These are phyloP conservation scores for Leccinum pachyderme DNA, from an alignment of 1,284 basidiomycete genomes.

Conservation along the genomic window DNA sequence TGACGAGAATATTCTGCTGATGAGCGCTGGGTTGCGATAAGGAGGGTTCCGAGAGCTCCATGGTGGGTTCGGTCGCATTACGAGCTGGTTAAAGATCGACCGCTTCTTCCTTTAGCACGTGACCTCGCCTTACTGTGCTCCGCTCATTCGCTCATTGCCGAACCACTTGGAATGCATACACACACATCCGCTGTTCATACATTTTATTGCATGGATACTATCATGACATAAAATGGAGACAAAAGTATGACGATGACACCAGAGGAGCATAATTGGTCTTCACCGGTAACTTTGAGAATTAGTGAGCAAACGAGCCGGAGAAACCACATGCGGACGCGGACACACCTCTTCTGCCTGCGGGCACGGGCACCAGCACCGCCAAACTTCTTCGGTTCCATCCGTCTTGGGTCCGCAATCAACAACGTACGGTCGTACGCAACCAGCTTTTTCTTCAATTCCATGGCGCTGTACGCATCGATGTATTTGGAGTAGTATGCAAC, in stretches of 20 bases:
- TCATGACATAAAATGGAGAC: slow-evolving; percentile 47
- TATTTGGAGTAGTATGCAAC: slow-evolving; percentile 99
- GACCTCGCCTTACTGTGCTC: slow-evolving; percentile 1
- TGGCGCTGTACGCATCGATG: slow-evolving; percentile 95
- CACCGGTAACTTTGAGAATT: slow-evolving; percentile 77
- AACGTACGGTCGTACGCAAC: slow-evolving; percentile 94
- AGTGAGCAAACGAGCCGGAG: slow-evolving; percentile 11
- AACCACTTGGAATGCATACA: not conserved
- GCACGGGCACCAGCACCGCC: slow-evolving; percentile 96
- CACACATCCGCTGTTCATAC: slow-evolving; percentile 13
- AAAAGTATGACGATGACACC: slow-evolving; percentile 38
- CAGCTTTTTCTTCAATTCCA: slow-evolving; percentile 96
- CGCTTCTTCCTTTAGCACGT: slow-evolving; percentile 13
- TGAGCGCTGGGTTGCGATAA: slow-evolving; percentile 18
- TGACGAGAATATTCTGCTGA: slow-evolving; percentile 25
- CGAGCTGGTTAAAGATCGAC: not conserved
- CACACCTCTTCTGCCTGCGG: slow-evolving; percentile 90
- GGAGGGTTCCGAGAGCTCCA: slow-evolving; percentile 22
- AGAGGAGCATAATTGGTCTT: slow-evolving; percentile 36
- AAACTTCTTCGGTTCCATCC: slow-evolving; percentile 99
- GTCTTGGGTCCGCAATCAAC: slow-evolving; percentile 96
- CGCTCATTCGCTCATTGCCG: not conserved
- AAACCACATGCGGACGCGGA: slow-evolving; percentile 6
- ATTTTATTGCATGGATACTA: slow-evolving; percentile 39
- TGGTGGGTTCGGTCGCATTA: slow-evolving; percentile 11